Evolutionary conservation across 176 grass and related monocot genomes (phyloP).

Genomic region (Aegilops bicornis): DNA sequence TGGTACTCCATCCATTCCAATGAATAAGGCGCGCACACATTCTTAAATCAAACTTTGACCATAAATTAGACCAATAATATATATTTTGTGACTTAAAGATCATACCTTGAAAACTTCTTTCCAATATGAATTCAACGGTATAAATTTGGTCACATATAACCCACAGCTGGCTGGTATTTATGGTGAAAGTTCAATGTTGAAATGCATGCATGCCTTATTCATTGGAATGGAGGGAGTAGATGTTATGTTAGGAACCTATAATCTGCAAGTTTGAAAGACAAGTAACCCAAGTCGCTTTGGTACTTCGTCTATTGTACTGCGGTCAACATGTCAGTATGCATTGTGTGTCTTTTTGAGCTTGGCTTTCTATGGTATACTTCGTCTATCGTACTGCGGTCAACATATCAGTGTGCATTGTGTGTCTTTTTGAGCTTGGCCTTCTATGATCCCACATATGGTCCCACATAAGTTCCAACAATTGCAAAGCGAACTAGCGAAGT

Average conservation of each 20-base stretch:
- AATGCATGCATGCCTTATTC: too few species aligned
- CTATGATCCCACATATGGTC: not conserved
- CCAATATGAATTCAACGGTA: too few species aligned
- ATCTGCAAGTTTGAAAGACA: not conserved
- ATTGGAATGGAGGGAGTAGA: not conserved
- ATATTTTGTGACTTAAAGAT: too few species aligned
- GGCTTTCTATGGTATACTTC: not conserved
- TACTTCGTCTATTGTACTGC: constrained; percentile 3
- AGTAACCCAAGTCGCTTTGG: not conserved
- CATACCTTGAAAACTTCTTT: too few species aligned
- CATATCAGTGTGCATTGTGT: not conserved
- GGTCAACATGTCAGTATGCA: not conserved
- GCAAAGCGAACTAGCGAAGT: not conserved
- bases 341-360: not conserved
- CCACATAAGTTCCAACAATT: not conserved
- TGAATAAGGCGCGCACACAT: too few species aligned
- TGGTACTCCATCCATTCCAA: too few species aligned
- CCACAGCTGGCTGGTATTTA: too few species aligned
- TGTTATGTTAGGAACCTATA: not conserved
- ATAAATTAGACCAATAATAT: too few species aligned
- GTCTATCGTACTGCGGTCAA: not conserved
- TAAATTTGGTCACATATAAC: too few species aligned
- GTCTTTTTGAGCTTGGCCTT: not conserved
- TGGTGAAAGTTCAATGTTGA: too few species aligned
- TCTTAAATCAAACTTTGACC: too few species aligned